Base-by-base conservation (phyloP, 2,329 filamentous ascomycete genomes). In the Metarhizium rileyi region DNA sequence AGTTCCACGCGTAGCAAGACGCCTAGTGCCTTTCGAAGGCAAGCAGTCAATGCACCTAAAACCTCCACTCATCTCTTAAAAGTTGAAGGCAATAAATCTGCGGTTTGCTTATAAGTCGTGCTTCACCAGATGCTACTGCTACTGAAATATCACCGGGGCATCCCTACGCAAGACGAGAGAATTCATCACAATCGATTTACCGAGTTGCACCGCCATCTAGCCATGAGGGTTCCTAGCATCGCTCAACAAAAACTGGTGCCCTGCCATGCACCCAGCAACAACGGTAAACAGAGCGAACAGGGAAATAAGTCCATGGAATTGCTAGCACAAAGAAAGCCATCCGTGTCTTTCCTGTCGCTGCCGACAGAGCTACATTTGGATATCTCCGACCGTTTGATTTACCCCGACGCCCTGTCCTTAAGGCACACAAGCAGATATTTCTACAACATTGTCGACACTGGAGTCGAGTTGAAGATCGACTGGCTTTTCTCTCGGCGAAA, bases 321-420 rank as follows among this genome's bases (percentile, higher is more conserved):
- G 30, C 30, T 14, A 12, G 10, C 38, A 12, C 7, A 6, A 42
- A 42, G 12, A 6, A 7, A 4, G 18, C 5, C 20, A 10, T 25
- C 10, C 23, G 20, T 42, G 20, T 14, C 12, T 8, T 25, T 42
- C 5, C 12, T 49, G 27, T 53, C 66, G 16, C 68, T 87, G 2
- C 84, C 84, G 2, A 70, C 79, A 1, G 84, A 88, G 58, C 70
- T 87, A n/a, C 84, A 86, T 56, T 62, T 84, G 1, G 71, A 79
- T 46, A 81, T 87, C 49, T 70, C 77, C 28, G 61, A 71, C 10
- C 69, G 78, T 48, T 77, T 87, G 51, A 75, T 75, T 28, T 87
- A 87, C 53, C 84, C 84, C 0, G 84, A 88, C 53, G 84, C 84
- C 0, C 72, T 87, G 1, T 83, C 83, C 0, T 68, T 87, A 16